Base-by-base conservation (phyloP, 371 early-diverging fungal species). In the Dichotomocladium elegans region DNA sequence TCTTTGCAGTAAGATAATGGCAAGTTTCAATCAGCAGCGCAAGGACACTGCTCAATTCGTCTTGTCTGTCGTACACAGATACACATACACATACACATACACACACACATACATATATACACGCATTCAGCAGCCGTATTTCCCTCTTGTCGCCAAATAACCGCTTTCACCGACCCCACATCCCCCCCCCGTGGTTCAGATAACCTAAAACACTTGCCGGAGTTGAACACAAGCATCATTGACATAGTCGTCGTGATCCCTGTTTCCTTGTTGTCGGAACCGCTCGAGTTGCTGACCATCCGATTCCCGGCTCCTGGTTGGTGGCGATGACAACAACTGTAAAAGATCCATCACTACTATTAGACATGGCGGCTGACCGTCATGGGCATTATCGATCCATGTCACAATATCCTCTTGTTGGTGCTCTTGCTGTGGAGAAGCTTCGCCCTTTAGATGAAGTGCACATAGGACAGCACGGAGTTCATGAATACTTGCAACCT, bases 361-460 rank as follows among this genome's bases (percentile, higher is more conserved):
- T 6, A 65, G 4, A 17, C 53, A 63, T 12, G 70, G 70, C 4
- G 70, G 63, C 19, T 70, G 70, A 5, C 54, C 56, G 31, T 53
- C 52, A 31, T 62, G 66, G 17, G 65, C 63, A 12, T 34, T n/a
- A 35, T 58, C 47, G 9, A 66, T 61, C 60, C 66, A 66, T 22
- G 57, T 29, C 25, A 56, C 48, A 12, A 56, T 14, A 31, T 56
- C 35, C 1, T 48, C 35, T 25, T 33, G 8, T 29, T 24, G 17
- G 19, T 15, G 19, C 17, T 12, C 9, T 3, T 6, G 41, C 21
- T 24, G 27, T 26, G 4, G 3, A 14, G 42, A 8, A 3, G 17
- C 21, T 24, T 9, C 21, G 3, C 17, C 40, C 10, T 26, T 22
- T 4, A 56, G 25, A 26, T 56, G 57, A 8, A 56, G 15, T 2